These are phyloP conservation scores for Acanthamoeba triangularis DNA, from an alignment of 208 protist genomes.

Conservation along the genomic window DNA sequence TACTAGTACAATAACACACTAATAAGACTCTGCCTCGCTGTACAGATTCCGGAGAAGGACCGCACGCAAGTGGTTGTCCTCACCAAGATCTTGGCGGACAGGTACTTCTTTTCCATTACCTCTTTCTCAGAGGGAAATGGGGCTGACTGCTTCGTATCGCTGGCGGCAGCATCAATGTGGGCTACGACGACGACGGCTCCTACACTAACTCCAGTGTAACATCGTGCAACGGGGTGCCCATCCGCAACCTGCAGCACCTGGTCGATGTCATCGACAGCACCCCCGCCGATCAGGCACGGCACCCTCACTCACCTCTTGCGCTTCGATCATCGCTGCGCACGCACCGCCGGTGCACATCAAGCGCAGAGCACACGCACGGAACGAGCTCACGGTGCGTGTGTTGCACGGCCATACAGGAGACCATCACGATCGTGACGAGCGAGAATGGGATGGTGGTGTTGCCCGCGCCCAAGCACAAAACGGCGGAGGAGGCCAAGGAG, in stretches of 20 bases:
- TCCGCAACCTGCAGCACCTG: conserved; percentile 23
- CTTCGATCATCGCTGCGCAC: too few relatives aligned
- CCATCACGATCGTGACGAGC: conserved; percentile 21
- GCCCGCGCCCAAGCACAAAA: conserved; percentile 3
- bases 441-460: conserved; percentile 1
- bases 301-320: too few relatives aligned
- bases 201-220: neutral
- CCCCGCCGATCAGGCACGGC: neutral
- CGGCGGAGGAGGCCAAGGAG: neutral
- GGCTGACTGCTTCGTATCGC: neutral
- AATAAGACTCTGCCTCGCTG: too few relatives aligned
- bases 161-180: conserved; percentile 6
- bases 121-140: neutral
- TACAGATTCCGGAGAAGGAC: neutral
- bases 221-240: conserved; percentile 1
- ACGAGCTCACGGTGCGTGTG: neutral
- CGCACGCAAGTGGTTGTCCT: conserved; percentile 33
- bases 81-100: conserved; percentile 20
- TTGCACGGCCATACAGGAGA: neutral
- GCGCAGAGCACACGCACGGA: too few relatives aligned
- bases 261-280: neutral
- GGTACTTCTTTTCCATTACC: neutral
- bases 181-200: neutral
- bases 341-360: neutral
- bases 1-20: too few relatives aligned